A percentile compares a stretch with the other conserved stretches of the same genome.
Evolutionary conservation across 805 yeast species (phyloP).

Genomic region (Sugiyamaella chiloensis): DNA sequence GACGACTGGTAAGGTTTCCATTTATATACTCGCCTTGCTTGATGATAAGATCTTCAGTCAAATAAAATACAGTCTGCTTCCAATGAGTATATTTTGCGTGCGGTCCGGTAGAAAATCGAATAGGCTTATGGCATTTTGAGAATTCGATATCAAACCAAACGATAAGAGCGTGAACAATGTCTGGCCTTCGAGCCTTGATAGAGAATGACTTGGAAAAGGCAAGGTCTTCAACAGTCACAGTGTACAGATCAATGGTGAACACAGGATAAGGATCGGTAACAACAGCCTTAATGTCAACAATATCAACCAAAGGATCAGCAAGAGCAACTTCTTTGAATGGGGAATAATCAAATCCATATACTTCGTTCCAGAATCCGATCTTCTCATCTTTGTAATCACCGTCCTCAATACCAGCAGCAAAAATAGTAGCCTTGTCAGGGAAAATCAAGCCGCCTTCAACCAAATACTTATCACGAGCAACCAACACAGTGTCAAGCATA

Average conservation of each 20-base stretch:
- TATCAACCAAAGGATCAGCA: constrained; percentile 93
- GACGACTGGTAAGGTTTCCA: constrained; percentile 71
- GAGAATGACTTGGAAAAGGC: constrained; percentile 70
- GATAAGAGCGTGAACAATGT: constrained; percentile 80
- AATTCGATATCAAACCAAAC: constrained; percentile 95
- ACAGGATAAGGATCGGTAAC: constrained; percentile 69
- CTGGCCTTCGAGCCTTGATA: constrained; percentile 72
- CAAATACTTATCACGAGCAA: constrained; percentile 85
- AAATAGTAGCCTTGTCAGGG: constrained; percentile 91
- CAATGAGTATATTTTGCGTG: constrained; percentile 94
- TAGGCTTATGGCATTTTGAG: constrained; percentile 49
- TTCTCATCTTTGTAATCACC: constrained; percentile 88
- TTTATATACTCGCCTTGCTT: constrained; percentile 71
- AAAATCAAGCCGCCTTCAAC: constrained; percentile 82
- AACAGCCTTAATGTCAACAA: constrained; percentile 76
- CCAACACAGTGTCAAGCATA: constrained; percentile 93
- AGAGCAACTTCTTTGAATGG: constrained; percentile 85
- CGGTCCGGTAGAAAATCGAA: constrained; percentile 90
- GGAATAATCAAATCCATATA: constrained; percentile 93
- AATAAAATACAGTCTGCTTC: constrained; percentile 96
- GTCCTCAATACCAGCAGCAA: constrained; percentile 90
- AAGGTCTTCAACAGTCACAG: constrained; percentile 77
- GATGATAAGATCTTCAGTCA: constrained; percentile 73
- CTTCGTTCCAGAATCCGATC: constrained; percentile 92
- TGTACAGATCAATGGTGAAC: constrained; percentile 83